A percentile compares a stretch with the other conserved stretches of the same genome.
phyloP scores from a whole-genome alignment of 495 filamentous ascomycete genomes.

The Extremus antarcticus region DNA sequence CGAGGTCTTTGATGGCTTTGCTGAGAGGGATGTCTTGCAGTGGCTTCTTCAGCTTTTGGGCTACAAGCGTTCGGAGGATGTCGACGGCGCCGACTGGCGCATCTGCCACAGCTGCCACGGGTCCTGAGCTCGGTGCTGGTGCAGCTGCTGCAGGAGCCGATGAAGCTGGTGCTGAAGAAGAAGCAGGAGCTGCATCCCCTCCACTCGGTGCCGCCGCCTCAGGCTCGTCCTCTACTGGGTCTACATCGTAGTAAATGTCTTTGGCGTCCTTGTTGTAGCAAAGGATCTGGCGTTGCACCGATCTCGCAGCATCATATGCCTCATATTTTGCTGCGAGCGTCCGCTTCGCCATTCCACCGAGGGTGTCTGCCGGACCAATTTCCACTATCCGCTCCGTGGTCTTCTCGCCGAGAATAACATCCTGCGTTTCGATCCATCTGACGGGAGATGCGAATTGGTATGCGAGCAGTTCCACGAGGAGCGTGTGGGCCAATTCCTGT shows the following conservation, averaged over 20 bases:
- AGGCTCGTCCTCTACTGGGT: constrained; percentile 85
- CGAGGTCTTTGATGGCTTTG: constrained; percentile 98
- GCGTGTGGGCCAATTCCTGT: constrained; percentile 94
- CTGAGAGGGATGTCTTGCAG: constrained; percentile 78
- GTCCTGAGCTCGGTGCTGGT: constrained; percentile 62
- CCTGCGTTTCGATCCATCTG: constrained; percentile 98
- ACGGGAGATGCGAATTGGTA: constrained; percentile 99
- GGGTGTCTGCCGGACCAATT: constrained; percentile 93
- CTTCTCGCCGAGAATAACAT: constrained; percentile 96
- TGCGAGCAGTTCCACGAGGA: constrained; percentile 94
- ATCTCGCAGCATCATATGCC: constrained; percentile 93
- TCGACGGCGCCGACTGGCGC: constrained; percentile 77
- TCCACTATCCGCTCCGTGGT: constrained; percentile 94
- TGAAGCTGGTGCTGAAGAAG: constrained; percentile 39
- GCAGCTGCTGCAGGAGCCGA: constrained; percentile 42
- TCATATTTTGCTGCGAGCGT: constrained; percentile 97
- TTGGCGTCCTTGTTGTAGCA: constrained; percentile 99
- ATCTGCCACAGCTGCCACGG: constrained; percentile 81
- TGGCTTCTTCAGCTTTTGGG: constrained; percentile 98
- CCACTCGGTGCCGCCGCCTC: constrained; percentile 42
- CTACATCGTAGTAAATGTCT: constrained; percentile 98
- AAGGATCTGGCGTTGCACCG: constrained; percentile 89
- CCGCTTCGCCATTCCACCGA: constrained; percentile 94
- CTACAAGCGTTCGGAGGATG: constrained; percentile 78
- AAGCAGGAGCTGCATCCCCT: constrained; percentile 30